Base-by-base conservation (phyloP, 495 filamentous ascomycete species). In the Xylaria intraflava region DNA sequence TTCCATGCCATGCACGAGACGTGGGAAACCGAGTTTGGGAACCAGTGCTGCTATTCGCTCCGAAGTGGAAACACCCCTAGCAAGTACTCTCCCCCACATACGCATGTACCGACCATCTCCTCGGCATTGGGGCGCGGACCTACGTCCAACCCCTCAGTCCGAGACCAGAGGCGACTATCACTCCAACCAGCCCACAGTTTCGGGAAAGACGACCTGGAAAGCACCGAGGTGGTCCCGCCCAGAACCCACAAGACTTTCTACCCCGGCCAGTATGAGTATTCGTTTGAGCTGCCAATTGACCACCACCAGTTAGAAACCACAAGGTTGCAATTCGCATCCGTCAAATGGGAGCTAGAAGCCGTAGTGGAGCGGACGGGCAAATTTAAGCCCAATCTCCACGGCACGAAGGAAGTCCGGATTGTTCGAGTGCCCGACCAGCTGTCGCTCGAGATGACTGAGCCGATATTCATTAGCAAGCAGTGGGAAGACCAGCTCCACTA, bases 401-500 rank as follows among this genome's bases (percentile, higher is more conserved):
- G 93, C 17, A 78, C 73, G 12, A 86, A 89, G 67, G 94, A 97
- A 65, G 83, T 98, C 9, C 81, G 79, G 3, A 80, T 98, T 40
- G 87, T 98, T 24, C 85, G 93, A 14, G 84, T 92, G 1, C 93
- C 93, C 0, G 84, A 92, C 16, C 90, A 97, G 72, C 81, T 90
- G 44, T 97, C 92, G 4, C 73, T 97, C 45, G 94, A 98, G 64
- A 88, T 90, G 68, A 83, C 91, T 23, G 93, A 98, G 64, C 93
- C 93, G 12, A 98, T 98, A 67, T 92, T 92, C 19, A 97, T 98
- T 61, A 96, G 88, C 48, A 78, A 93, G 22, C 91, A 90, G 51
- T 98, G 93, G 93, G 93, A 98, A 62, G 94, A 98, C 62, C 93
- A 98, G 62, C 78, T 98, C 29, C 91, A 96, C 62, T 98, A 98